A percentile compares a stretch with the other conserved stretches of the same genome.
Conservation (phyloP, 2,329 filamentous ascomycete genomes). For the Pyrenophora tritici-repentis region DNA sequence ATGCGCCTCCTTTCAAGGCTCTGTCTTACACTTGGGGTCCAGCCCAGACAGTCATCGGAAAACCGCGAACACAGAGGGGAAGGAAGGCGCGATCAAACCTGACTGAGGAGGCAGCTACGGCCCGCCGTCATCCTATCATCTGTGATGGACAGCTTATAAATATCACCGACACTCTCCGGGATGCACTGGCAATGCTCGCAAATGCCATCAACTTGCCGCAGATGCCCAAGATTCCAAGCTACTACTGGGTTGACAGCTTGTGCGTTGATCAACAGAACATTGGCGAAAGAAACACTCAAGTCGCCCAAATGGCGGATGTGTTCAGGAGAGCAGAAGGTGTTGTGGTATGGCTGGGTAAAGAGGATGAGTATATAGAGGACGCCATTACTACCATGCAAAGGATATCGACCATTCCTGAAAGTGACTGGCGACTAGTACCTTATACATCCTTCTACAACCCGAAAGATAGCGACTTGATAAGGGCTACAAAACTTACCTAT, state of each 20-base stretch:
- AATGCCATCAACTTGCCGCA: slow-evolving; percentile 10
- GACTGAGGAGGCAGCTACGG: not conserved
- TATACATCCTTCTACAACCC: slow-evolving; percentile 34
- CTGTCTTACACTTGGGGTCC: not conserved
- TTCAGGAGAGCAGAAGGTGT: slow-evolving; percentile 31
- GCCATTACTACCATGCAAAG: slow-evolving; percentile 24
- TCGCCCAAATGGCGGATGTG: slow-evolving; percentile 35
- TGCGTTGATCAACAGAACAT: slow-evolving; percentile 16
- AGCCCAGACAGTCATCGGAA: slow-evolving; percentile 10
- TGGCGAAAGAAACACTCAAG: slow-evolving; percentile 8
- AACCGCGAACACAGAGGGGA: not conserved
- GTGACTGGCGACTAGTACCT: slow-evolving; percentile 23
- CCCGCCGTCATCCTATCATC: slow-evolving; percentile 21
- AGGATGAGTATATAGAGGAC: slow-evolving; percentile 31
- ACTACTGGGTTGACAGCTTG: slow-evolving; percentile 40
- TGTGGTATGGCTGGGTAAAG: slow-evolving; percentile 40
- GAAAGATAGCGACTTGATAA: not conserved
- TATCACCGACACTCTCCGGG: slow-evolving; percentile 19
- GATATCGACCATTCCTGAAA: slow-evolving; percentile 23
- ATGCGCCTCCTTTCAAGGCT: too few species aligned
- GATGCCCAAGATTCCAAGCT: slow-evolving; percentile 12
- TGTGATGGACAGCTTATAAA: slow-evolving; percentile 22
- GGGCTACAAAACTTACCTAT: slow-evolving; percentile 17
- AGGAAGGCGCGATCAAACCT: not conserved
- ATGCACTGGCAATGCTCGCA: slow-evolving; percentile 32